Conservation (phyloP, 768 basidiomycete genomes). For the Agrocybe praecox region DNA sequence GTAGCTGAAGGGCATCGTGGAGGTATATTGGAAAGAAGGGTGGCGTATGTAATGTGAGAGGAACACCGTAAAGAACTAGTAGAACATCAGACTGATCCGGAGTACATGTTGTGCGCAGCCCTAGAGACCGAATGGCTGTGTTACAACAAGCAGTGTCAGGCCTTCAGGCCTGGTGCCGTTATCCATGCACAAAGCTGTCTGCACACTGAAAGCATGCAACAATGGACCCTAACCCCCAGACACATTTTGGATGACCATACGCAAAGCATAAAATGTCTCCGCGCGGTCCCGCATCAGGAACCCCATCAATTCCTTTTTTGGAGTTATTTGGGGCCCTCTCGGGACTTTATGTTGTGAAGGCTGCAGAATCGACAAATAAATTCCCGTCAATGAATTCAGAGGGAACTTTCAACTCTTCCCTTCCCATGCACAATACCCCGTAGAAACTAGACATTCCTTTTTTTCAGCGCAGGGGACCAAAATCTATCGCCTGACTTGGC, state of each 20-base stretch:
- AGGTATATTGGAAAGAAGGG: not conserved
- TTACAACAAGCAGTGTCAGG: no score
- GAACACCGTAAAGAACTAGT: not conserved
- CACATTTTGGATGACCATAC: no score
- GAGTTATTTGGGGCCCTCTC: not conserved
- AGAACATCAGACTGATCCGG: not conserved
- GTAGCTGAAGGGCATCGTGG: slow-evolving; percentile 44
- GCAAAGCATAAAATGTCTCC: no score
- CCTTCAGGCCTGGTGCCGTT: no score
- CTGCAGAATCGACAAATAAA: no score
- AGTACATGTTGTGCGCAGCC: not conserved
- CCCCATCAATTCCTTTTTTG: not conserved
- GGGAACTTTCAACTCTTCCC: not conserved
- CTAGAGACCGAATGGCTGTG: not conserved
- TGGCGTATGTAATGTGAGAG: not conserved
- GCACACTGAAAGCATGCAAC: not conserved
- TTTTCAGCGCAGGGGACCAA: not conserved
- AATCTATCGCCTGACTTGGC: not conserved
- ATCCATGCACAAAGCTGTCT: not conserved
- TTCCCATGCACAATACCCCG: not conserved
- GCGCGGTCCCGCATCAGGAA: not conserved
- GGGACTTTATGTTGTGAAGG: no score
- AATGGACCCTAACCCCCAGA: not conserved
- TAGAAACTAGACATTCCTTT: not conserved
- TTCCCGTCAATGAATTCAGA: not conserved